Evolutionary conservation across 345 rosid species (phyloP).

Genomic region (Geranium rotundifolium): DNA sequence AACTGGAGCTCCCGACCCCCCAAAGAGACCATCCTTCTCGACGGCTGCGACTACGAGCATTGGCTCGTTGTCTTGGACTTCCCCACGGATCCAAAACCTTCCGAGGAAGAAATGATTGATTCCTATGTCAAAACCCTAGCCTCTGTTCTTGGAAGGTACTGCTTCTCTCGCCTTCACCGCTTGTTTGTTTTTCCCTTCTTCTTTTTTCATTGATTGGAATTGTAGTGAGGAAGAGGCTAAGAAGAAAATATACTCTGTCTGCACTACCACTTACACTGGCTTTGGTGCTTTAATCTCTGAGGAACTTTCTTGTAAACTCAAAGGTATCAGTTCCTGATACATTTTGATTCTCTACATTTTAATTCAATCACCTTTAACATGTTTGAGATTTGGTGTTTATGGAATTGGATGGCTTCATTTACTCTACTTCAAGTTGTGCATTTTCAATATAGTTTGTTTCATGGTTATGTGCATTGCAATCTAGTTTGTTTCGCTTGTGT

Average conservation of each 20-base stretch:
- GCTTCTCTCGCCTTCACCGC: background rate
- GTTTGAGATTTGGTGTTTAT: background rate
- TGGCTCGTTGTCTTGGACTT: constrained; percentile 98
- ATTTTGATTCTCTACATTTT: background rate
- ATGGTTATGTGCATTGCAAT: background rate
- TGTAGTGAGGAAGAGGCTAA: constrained; percentile 92
- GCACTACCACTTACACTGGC: constrained; percentile 77
- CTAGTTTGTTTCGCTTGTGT: background rate
- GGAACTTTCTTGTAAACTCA: constrained; percentile 81
- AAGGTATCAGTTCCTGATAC: constrained; percentile 40
- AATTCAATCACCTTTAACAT: too few species aligned
- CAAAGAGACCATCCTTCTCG: constrained; percentile 80
- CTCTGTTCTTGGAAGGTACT: constrained; percentile 61
- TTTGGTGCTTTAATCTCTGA: constrained; percentile 91
- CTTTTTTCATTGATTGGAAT: constrained; percentile 1
- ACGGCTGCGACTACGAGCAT: constrained; percentile 90
- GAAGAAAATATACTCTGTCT: constrained; percentile 93
- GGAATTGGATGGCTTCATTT: background rate
- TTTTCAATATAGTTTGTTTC: background rate
- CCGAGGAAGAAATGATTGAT: constrained; percentile 75
- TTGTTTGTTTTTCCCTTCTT: background rate
- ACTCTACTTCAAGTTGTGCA: too few species aligned
- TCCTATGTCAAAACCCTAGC: constrained; percentile 76
- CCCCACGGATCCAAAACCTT: constrained; percentile 55
- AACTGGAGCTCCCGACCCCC: constrained; percentile 94